Percentiles rank a stretch among this genome's conserved stretches.
phyloP scores from a whole-genome alignment of 495 filamentous ascomycete species.

The Bombardia bombarda region DNA sequence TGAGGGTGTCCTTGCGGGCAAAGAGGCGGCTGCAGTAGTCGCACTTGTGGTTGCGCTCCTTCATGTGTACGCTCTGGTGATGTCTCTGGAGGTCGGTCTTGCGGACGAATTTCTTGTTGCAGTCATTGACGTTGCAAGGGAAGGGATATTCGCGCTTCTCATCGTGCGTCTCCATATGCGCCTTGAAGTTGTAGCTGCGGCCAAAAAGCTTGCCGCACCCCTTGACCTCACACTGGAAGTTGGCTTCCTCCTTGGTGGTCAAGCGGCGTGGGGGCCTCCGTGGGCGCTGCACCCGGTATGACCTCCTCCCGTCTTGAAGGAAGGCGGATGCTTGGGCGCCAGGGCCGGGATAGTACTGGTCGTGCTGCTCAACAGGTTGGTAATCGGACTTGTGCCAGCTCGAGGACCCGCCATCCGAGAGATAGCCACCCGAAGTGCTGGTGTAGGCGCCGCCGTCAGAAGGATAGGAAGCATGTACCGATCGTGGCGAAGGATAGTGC shows the following conservation, averaged over 20 bases:
- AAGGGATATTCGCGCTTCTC: conserved; percentile 63
- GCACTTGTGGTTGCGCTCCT: conserved; percentile 63
- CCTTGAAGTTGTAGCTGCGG: conserved; percentile 82
- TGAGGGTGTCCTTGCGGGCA: conserved; percentile 74
- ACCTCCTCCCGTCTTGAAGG: conserved; percentile 26
- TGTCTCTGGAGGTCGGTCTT: conserved; percentile 83
- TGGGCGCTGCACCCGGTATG: conserved; percentile 32
- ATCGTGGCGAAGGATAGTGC: conserved; percentile 41
- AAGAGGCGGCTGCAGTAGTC: conserved; percentile 65
- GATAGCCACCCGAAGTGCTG: conserved; percentile 35
- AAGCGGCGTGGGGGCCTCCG: conserved; percentile 44
- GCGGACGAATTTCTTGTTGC: conserved; percentile 68
- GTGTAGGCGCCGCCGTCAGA: conserved; percentile 30
- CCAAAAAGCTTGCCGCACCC: conserved; percentile 76
- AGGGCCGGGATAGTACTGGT: conserved; percentile 31
- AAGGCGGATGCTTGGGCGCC: conserved; percentile 15
- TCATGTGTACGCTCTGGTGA: conserved; percentile 73
- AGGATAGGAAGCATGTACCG: conserved; percentile 32
- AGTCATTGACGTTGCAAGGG: conserved; percentile 55
- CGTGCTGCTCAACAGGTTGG: conserved; percentile 27
- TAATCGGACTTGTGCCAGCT: conserved; percentile 44
- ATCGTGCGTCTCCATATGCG: conserved; percentile 86
- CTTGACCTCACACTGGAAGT: conserved; percentile 60
- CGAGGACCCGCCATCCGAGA: conserved; percentile 38
- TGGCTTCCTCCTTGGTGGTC: conserved; percentile 68